A percentile compares a stretch with the other conserved stretches of the same genome.
Evolutionary conservation across 23 red algal species (phyloP).

Genomic region (Cyanidiococcus yangmingshanensis): DNA sequence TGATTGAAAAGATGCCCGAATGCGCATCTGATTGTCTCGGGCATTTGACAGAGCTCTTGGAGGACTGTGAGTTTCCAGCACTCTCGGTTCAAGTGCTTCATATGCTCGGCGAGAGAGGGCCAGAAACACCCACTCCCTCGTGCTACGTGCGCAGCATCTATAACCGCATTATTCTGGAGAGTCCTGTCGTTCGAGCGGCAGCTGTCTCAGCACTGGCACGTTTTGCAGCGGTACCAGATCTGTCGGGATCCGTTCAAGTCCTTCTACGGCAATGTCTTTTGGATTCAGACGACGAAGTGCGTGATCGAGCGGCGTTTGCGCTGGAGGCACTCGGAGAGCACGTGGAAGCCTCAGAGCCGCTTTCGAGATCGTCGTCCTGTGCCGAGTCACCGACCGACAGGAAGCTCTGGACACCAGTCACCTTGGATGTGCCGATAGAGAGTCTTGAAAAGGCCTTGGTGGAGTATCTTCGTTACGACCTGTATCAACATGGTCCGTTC

Average conservation of each 20-base stretch:
- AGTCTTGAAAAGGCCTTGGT: constrained; percentile 1
- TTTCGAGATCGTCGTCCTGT: neutral
- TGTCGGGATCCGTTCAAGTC: constrained; percentile 57
- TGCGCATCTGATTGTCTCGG: constrained; percentile 64
- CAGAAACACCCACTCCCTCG: constrained; percentile 58
- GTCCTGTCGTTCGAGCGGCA: constrained; percentile 82
- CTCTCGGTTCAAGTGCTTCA: constrained; percentile 82
- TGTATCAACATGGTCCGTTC: neutral
- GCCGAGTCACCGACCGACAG: neutral
- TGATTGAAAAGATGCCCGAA: constrained; percentile 76
- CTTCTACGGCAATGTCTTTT: constrained; percentile 79
- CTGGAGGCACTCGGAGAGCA: constrained; percentile 48
- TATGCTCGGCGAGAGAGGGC: constrained; percentile 77
- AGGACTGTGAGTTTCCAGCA: constrained; percentile 90
- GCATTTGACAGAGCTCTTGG: constrained; percentile 94
- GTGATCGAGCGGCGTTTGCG: constrained; percentile 79
- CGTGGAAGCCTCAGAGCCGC: neutral
- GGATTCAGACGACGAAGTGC: constrained; percentile 95
- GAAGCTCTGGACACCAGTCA: neutral
- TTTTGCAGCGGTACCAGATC: constrained; percentile 55
- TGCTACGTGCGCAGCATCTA: constrained; percentile 97
- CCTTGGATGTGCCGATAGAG: neutral
- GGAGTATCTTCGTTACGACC: neutral
- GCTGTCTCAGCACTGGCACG: constrained; percentile 80
- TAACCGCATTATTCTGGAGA: constrained; percentile 96